A percentile compares a stretch with the other conserved stretches of the same genome.
phyloP scores from a whole-genome alignment of 2,329 filamentous ascomycete species.

The Aspergillus pseudoviridinutans region DNA sequence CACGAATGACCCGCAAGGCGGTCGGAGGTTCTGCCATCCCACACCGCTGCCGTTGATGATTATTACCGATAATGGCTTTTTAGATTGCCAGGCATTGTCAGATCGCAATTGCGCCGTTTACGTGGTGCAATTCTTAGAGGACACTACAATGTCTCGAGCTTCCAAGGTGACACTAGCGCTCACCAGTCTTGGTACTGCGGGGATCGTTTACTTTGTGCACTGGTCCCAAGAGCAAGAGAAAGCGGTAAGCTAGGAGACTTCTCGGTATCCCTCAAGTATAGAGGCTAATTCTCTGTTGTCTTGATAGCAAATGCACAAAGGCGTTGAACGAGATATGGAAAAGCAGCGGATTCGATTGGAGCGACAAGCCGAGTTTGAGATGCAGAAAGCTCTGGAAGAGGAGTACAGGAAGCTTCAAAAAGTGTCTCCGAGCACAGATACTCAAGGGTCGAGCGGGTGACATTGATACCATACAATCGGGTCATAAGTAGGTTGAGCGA shows the following conservation, averaged over 20 bases:
- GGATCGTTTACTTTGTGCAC: constrained; percentile 82
- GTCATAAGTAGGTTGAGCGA: constrained; percentile 31
- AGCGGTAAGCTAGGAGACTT: constrained; percentile 55
- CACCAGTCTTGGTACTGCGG: constrained; percentile 70
- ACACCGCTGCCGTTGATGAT: constrained; percentile 30
- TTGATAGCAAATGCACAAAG: constrained; percentile 80
- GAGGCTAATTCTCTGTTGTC: constrained; percentile 6
- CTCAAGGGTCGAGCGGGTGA: constrained; percentile 13
- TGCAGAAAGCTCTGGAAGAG: constrained; percentile 78
- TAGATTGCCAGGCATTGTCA: not conserved
- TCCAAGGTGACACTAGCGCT: constrained; percentile 80
- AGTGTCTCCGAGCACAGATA: constrained; percentile 54
- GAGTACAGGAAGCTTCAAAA: constrained; percentile 88
- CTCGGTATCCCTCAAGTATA: not conserved
- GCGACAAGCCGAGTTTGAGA: constrained; percentile 88
- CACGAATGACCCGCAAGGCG: constrained; percentile 31
- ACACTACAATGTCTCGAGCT: constrained; percentile 72
- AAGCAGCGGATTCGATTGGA: constrained; percentile 87
- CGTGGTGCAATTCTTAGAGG: not conserved
- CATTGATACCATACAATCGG: constrained; percentile 16
- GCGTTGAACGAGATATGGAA: constrained; percentile 91
- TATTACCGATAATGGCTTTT: constrained; percentile 16
- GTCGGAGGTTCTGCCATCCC: constrained; percentile 31
- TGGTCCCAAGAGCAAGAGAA: constrained; percentile 81
- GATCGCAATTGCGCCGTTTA: not conserved